Evolutionary conservation across 2,329 filamentous ascomycete species (phyloP).

Genomic region (Colletotrichum gloeosporioides): DNA sequence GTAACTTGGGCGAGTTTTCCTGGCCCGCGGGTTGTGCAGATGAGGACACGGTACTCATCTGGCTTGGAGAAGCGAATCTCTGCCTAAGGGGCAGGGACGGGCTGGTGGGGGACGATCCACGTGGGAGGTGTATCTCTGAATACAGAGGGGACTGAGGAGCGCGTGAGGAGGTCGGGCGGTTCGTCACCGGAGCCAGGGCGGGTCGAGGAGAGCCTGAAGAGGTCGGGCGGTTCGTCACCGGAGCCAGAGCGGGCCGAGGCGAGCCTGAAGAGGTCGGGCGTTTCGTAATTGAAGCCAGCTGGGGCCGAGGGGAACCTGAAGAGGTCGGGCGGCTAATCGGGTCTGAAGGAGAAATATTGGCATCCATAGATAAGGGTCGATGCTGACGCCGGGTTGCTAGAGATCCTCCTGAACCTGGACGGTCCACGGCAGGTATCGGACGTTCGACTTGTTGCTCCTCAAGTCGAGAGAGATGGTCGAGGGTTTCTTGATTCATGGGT

Average conservation of each 20-base stretch:
- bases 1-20: not conserved
- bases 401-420: not conserved
- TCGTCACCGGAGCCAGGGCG: too few species aligned
- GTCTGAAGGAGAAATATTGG: too few species aligned
- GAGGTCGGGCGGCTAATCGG: not conserved
- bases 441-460: not conserved
- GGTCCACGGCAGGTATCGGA: not conserved
- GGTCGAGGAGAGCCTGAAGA: too few species aligned
- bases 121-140: not conserved
- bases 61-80: not conserved
- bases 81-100: not conserved
- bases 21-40: not conserved
- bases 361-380: too few species aligned
- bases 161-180: not conserved
- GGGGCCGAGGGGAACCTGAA: not conserved
- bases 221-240: too few species aligned
- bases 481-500: not conserved
- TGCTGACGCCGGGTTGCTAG: not conserved
- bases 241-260: too few species aligned
- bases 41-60: not conserved
- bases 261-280: too few species aligned
- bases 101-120: not conserved
- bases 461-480: not conserved
- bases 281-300: not conserved
- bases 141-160: accelerated